Evolutionary conservation across 192 early-diverging fungal species (phyloP).

Genomic region (Coemansia sp.): DNA sequence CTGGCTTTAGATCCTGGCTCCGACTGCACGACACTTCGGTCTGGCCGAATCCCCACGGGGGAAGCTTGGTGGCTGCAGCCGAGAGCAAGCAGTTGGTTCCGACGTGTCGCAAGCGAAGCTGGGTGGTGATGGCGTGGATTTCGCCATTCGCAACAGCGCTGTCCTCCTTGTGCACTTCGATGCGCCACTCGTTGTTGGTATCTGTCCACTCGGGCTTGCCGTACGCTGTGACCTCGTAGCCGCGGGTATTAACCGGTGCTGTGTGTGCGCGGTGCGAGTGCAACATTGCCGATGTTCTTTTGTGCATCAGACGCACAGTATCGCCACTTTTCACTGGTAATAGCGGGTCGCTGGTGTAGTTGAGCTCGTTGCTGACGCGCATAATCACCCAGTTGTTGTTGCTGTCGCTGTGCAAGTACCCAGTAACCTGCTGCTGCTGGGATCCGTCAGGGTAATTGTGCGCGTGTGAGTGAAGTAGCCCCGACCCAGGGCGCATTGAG

Average conservation of each 20-base stretch:
- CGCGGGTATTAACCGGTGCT: slow-evolving; percentile 62
- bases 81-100: slow-evolving; percentile 76
- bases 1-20: slow-evolving; percentile 53
- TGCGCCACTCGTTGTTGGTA: slow-evolving; percentile 62
- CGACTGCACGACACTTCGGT: slow-evolving; percentile 92
- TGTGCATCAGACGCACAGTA: slow-evolving; percentile 72
- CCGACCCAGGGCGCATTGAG: slow-evolving; percentile 30
- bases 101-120: slow-evolving; percentile 70
- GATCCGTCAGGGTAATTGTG: slow-evolving; percentile 63
- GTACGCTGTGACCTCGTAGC: slow-evolving; percentile 61
- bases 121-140: slow-evolving; percentile 59
- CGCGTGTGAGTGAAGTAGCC: slow-evolving; percentile 62
- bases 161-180: slow-evolving; percentile 55
- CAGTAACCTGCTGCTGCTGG: slow-evolving; percentile 83
- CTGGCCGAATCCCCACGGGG: slow-evolving; percentile 86
- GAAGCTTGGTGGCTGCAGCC: slow-evolving; percentile 64
- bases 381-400: slow-evolving; percentile 67
- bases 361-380: slow-evolving; percentile 17
- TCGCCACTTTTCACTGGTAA: slow-evolving; percentile 69
- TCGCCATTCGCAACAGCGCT: slow-evolving; percentile 47
- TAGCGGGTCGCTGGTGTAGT: slow-evolving; percentile 49
- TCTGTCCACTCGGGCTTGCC: slow-evolving; percentile 67
- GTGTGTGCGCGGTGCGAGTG: slow-evolving; percentile 58
- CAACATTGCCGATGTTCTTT: slow-evolving; percentile 56
- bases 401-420: slow-evolving; percentile 70